Conservation (phyloP, 2,329 filamentous ascomycete genomes). For the Emmonsia crescens region DNA sequence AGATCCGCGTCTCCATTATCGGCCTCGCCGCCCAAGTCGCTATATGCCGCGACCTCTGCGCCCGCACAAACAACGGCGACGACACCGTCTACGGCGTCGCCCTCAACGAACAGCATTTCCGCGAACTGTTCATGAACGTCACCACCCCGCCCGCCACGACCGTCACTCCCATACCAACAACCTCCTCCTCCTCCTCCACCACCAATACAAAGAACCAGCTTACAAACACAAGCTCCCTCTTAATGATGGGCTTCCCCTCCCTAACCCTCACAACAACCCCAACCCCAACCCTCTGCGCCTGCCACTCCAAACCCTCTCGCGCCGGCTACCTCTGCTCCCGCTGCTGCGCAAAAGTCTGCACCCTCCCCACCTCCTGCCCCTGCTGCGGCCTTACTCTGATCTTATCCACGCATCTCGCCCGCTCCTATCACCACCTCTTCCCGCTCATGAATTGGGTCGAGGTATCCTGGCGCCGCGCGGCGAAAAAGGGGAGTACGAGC, state of each 20-base stretch:
- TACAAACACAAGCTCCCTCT: slow-evolving; percentile 41
- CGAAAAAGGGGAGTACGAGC: slow-evolving; percentile 47
- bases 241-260: slow-evolving; percentile 98
- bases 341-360: slow-evolving; percentile 80
- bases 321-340: slow-evolving; percentile 88
- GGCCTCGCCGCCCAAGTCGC: slow-evolving; percentile 85
- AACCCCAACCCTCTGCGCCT: slow-evolving; percentile 70
- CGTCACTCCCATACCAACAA: slow-evolving; percentile 42
- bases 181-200: slow-evolving; percentile 50
- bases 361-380: slow-evolving; percentile 80
- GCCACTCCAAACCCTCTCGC: slow-evolving; percentile 69
- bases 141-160: slow-evolving; percentile 62
- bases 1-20: slow-evolving; percentile 78
- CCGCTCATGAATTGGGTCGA: slow-evolving; percentile 83
- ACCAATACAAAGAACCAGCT: no score
- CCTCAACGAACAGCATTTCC: slow-evolving; percentile 76
- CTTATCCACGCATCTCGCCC: slow-evolving; percentile 80
- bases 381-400: slow-evolving; percentile 86
- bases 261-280: slow-evolving; percentile 55
- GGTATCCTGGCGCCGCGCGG: slow-evolving; percentile 69
- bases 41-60: slow-evolving; percentile 81
- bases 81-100: slow-evolving; percentile 64
- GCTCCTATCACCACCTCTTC: slow-evolving; percentile 90
- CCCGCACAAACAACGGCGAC: slow-evolving; percentile 75
- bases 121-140: slow-evolving; percentile 74